Evolutionary conservation across 257 asterid species (phyloP), one percentile per base, ranked within the genome.

Genomic region (Verbena officinalis): DNA sequence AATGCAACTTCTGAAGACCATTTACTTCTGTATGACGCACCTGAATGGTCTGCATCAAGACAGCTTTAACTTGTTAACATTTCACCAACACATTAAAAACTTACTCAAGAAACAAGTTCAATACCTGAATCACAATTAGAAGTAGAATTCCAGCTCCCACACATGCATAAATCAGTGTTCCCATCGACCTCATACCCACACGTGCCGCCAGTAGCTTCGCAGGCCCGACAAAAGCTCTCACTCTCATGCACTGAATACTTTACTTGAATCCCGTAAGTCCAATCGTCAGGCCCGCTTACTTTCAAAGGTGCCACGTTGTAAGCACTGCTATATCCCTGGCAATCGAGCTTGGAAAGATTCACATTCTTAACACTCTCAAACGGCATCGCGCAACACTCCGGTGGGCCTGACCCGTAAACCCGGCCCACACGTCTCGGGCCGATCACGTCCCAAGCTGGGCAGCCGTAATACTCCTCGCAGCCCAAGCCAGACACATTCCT

Each of bases 271-370:
- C 97, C 99, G 42, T 93, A 90, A 10, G 93, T 81, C 97, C 99
- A 93, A 36, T 68, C 86, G 36, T 75, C 83, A 11, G 99, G 77
- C 54, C 97, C 88, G 24, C 68, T 76, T 7, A 79, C 85, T 64
- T 78, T 74, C 75, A 93, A 15, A 0, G 97, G 97, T 3, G 99
- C 99, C 65, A 82, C 53, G 70, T 89, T 90, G 43, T 90, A 93
- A 0, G 97, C 96, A 49, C 99, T 93, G 69, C 97, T 93, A 42
- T 93, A 93, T 0, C 97, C 99, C 76, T 93, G 90, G 66, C 99
- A 93, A 9, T 81, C 90, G 0, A 93, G 91, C 74, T 80, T 76
- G 0, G 87, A 82, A 30, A 93, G 88, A 51, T 93, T 93, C 81
- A 89, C 87, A 52, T 73, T 85, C 73, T 77, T 82, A 0, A 85